Conservation (phyloP, 164 flowering plant genomes). For the Protea cynaroides region DNA sequence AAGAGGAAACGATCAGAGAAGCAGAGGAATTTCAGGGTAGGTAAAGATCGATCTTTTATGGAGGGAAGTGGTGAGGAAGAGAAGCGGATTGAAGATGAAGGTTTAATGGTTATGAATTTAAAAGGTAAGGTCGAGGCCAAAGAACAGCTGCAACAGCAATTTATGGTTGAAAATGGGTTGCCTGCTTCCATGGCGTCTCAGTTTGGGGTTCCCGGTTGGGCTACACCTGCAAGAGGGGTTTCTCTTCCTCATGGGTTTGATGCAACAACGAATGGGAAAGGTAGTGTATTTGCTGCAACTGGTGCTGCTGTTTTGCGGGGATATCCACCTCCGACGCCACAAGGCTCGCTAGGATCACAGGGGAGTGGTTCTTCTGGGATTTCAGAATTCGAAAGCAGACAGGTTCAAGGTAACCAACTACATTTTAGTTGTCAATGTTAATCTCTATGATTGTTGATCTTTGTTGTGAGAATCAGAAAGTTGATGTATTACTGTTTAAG, state of each 20-base stretch:
- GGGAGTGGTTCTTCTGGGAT: slow-evolving; percentile 51
- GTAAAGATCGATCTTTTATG: slow-evolving; percentile 1
- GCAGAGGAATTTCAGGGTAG: slow-evolving; percentile 34
- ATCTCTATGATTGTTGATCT: neutral
- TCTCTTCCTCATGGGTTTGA: slow-evolving; percentile 11
- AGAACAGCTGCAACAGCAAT: slow-evolving; percentile 9
- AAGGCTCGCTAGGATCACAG: slow-evolving; percentile 42
- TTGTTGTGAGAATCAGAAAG: neutral
- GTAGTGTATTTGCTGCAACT: slow-evolving; percentile 3
- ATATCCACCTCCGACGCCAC: slow-evolving; percentile 13
- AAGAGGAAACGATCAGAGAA: slow-evolving; percentile 77
- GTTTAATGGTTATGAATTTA: slow-evolving; percentile 12
- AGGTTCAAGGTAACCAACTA: slow-evolving; percentile 40
- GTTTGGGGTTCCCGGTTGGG: slow-evolving; percentile 24
- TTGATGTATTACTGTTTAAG: neutral
- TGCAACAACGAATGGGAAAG: slow-evolving; percentile 12
- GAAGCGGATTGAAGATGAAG: slow-evolving; percentile 29
- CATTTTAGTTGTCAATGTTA: neutral
- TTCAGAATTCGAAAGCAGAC: slow-evolving; percentile 37
- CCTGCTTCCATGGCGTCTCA: slow-evolving; percentile 13
- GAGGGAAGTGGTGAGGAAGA: slow-evolving; percentile 16
- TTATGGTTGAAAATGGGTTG: slow-evolving; percentile 13
- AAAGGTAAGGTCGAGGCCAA: slow-evolving; percentile 23
- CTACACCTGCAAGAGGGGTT: slow-evolving; percentile 18
- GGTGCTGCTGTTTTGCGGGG: slow-evolving; percentile 9